Conservation (phyloP, 83 land plant species). For the Isoetes engelmannii region DNA sequence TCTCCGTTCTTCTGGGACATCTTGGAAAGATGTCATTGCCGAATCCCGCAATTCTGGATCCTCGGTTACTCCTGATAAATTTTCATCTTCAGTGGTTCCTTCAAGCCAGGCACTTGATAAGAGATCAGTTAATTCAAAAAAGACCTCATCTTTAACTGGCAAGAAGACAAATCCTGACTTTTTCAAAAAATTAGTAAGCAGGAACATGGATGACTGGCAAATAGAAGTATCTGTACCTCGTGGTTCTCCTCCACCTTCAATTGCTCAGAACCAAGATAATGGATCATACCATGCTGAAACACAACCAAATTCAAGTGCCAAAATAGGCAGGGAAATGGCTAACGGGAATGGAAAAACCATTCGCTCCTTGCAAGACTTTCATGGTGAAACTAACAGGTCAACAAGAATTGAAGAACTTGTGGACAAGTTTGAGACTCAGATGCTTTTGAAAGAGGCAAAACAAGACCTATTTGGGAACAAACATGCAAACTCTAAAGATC, state of each 20-base stretch:
- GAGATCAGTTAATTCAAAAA: conserved; percentile 24
- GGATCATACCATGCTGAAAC: not conserved
- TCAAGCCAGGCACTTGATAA: no score
- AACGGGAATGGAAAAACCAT: not conserved
- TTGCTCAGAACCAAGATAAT: conserved; percentile 4
- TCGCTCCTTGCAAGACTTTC: conserved; percentile 1
- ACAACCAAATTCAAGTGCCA: conserved; percentile 1
- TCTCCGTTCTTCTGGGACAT: no score
- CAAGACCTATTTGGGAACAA: conserved; percentile 4
- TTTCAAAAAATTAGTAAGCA: conserved; percentile 32
- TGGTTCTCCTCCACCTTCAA: conserved; percentile 5
- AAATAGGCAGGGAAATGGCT: conserved; percentile 5
- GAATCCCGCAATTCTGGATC: no score
- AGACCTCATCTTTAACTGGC: conserved; percentile 60
- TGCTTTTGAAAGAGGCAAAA: not conserved
- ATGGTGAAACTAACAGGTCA: conserved; percentile 1
- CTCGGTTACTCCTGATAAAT: no score
- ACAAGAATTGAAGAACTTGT: conserved; percentile 2
- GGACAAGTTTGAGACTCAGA: conserved; percentile 1
- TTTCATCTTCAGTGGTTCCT: no score
- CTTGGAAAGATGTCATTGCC: no score
- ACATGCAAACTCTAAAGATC: not conserved
- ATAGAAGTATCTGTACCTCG: conserved; percentile 52
- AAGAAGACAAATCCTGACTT: conserved; percentile 44
- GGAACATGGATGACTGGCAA: conserved; percentile 45